Evolutionary conservation across 768 basidiomycete genomes (phyloP), one percentile per base, ranked within the genome.

Genomic region (Inosperma sp.): DNA sequence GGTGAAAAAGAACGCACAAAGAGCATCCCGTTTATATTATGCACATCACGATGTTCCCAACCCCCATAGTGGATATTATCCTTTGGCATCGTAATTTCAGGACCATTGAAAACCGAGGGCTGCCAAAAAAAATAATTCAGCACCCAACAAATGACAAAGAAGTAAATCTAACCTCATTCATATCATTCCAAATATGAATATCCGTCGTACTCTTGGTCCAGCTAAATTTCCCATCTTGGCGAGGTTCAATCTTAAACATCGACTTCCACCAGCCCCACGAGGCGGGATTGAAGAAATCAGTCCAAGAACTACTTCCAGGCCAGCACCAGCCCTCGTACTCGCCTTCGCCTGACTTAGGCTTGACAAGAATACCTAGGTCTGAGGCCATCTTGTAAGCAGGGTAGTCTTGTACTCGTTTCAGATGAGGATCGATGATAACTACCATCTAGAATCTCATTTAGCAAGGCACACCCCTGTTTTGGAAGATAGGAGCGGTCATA

Each of bases 301-400:
- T 85, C 95, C 95, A 99, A 5, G 93, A 88, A 55, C 86, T 88
- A 66, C 86, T 92, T 30, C 96, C 96, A 19, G 90, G 82, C 96
- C 96, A 99, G 69, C 96, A 99, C 93, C 93, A 97, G 16, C 96
- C 96, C 60, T 97, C 93, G 59, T 89, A 94, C 67, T 95, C 90
- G 45, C 82, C 82, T 51, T 86, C 73, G 13, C 88, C 91, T 39
- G 83, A 84, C 33, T 82, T 78, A 26, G 83, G 79, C 68, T 93
- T 97, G 56, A 92, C 82, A 31, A 98, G 80, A 8, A 96, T 66
- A 31, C 76, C 84, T n/a, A 82, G 75, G 3, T 95, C 90, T 17
- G 83, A 82, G 0, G 95, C 92, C 59, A 87, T 77, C 55, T 86
- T 76, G 72, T 89, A 98, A 10, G 86, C 86, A 1, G 93, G 87